Evolutionary conservation across 495 filamentous ascomycete species (phyloP).

Genomic region (Xylona heveae): DNA sequence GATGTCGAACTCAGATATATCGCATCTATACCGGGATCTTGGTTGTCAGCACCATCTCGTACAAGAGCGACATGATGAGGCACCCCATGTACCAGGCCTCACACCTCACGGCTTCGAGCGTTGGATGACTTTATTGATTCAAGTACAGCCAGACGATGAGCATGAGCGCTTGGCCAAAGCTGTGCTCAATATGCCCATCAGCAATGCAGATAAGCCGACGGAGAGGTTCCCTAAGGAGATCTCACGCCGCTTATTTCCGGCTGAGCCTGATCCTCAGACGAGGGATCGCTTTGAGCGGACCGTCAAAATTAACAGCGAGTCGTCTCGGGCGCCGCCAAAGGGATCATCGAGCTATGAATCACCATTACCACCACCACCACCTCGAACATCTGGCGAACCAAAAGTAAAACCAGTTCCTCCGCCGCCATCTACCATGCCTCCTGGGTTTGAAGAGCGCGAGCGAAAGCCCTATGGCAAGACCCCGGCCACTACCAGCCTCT

Average conservation of each 20-base stretch:
- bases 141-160: constrained; percentile 60
- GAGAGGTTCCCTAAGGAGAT: constrained; percentile 68
- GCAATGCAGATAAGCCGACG: constrained; percentile 43
- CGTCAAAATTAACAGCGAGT: too few relatives aligned
- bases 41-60: constrained; percentile 66
- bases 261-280: too few relatives aligned
- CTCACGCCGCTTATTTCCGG: constrained; percentile 54
- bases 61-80: constrained; percentile 32
- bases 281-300: too few relatives aligned
- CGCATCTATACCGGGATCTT: constrained; percentile 53
- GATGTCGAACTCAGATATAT: too few relatives aligned
- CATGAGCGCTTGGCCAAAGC: constrained; percentile 51
- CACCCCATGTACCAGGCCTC: constrained; percentile 52
- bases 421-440: too few relatives aligned
- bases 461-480: constrained; percentile 2
- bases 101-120: constrained; percentile 60
- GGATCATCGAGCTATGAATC: too few relatives aligned
- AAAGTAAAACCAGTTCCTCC: too few relatives aligned
- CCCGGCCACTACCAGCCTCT: too few relatives aligned
- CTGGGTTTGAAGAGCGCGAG: too few relatives aligned
- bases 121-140: constrained; percentile 58
- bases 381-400: too few relatives aligned
- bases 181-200: constrained; percentile 53
- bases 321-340: too few relatives aligned
- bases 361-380: too few relatives aligned